These are phyloP conservation scores for Fusarium albidum DNA, from an alignment of 2,329 filamentous ascomycete species.

Conservation along the genomic window DNA sequence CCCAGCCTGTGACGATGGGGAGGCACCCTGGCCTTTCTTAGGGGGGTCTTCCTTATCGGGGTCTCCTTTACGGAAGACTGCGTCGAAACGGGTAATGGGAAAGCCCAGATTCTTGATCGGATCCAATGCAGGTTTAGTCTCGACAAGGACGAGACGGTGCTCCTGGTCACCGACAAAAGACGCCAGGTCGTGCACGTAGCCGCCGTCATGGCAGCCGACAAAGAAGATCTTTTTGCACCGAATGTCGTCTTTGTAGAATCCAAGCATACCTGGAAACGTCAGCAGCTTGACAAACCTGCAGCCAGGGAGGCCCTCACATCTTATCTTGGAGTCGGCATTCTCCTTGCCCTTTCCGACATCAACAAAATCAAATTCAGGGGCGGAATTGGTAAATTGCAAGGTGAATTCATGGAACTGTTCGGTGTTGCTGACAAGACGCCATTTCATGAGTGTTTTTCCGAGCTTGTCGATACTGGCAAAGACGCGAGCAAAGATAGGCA, in stretches of 20 bases:
- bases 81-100: too few relatives aligned
- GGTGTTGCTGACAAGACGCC: too few relatives aligned
- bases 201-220: neutral
- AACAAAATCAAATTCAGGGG: neutral
- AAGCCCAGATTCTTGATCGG: too few relatives aligned
- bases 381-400: slow-evolving; percentile 1
- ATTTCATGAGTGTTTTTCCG: neutral
- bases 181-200: neutral
- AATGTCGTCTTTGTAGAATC: neutral
- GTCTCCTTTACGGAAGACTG: too few relatives aligned
- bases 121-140: too few relatives aligned
- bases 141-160: neutral
- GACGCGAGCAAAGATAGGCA: neutral
- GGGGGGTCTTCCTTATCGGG: too few relatives aligned
- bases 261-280: too few relatives aligned
- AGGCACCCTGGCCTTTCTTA: too few relatives aligned
- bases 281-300: too few relatives aligned
- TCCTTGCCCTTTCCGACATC: neutral
- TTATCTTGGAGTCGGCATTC: slow-evolving; percentile 1
- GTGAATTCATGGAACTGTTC: too few relatives aligned
- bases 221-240: slow-evolving; percentile 3
- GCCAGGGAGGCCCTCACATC: too few relatives aligned
- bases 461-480: neutral
- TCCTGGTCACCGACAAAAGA: neutral
- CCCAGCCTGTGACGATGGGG: too few relatives aligned